Evolutionary conservation across 2,329 filamentous ascomycete species (phyloP).

Genomic region (Capronia coronata): DNA sequence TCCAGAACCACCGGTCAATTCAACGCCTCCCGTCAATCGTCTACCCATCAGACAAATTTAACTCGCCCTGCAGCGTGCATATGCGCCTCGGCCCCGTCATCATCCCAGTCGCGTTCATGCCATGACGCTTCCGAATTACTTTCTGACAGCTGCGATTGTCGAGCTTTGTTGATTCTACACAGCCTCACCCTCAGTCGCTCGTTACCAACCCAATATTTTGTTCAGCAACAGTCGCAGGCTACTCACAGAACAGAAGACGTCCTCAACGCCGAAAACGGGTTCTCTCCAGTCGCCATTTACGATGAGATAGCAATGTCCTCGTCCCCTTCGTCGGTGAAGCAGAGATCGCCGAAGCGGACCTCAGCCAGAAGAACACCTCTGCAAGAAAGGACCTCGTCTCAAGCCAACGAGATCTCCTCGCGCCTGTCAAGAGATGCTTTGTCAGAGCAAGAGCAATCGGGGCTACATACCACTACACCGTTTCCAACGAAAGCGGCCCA

Average conservation of each 20-base stretch:
- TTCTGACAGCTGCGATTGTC: conserved; percentile 1
- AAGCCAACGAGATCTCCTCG: conserved; percentile 39
- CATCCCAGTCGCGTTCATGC: conserved; percentile 4
- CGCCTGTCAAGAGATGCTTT: conserved; percentile 33
- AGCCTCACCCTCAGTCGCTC: conserved; percentile 24
- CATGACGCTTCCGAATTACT: conserved; percentile 10
- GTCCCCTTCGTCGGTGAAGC: conserved; percentile 25
- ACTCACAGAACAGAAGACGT: too few relatives aligned
- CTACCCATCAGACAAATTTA: conserved; percentile 21
- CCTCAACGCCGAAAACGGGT: conserved; percentile 6
- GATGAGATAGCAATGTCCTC: conserved; percentile 27
- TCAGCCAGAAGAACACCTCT: conserved; percentile 39
- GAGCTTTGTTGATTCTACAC: conserved; percentile 18
- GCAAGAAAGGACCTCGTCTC: conserved; percentile 42
- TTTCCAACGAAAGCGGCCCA: conserved; percentile 46
- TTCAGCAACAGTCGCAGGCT: too few relatives aligned
- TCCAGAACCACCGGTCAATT: conserved; percentile 13
- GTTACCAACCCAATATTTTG: conserved; percentile 18
- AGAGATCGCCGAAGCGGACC: conserved; percentile 33
- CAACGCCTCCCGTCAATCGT: conserved; percentile 14
- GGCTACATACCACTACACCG: conserved; percentile 39
- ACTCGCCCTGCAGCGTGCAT: conserved; percentile 29
- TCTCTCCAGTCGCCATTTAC: conserved; percentile 1
- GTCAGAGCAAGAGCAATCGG: conserved; percentile 29
- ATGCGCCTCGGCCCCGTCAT: conserved; percentile 18